phyloP scores from a whole-genome alignment of 2,329 filamentous ascomycete genomes.

The Dactylellina leptospora region DNA sequence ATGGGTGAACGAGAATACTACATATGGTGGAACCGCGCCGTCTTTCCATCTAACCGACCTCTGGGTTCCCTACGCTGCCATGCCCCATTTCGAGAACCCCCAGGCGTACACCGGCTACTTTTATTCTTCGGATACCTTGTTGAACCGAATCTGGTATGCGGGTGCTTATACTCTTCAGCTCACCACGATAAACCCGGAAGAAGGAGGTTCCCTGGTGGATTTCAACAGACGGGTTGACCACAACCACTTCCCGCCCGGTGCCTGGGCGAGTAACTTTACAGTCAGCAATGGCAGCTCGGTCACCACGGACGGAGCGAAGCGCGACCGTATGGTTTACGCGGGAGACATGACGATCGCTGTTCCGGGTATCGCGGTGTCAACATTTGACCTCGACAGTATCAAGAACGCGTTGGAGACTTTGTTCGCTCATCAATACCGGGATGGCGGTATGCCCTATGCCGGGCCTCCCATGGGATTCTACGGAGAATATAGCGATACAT shows the following conservation, averaged over 20 bases:
- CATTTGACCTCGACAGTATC: conserved; percentile 65
- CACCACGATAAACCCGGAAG: conserved; percentile 59
- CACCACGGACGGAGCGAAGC: conserved; percentile 67
- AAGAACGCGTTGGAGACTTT: conserved; percentile 65
- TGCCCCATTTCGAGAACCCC: conserved; percentile 64
- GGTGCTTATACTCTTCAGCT: conserved; percentile 64
- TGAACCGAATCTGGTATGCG: conserved; percentile 65
- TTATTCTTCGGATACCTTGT: conserved; percentile 64
- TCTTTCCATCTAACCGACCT: conserved; percentile 59
- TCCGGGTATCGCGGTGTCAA: conserved; percentile 67
- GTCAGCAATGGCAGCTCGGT: conserved; percentile 59
- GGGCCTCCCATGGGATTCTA: conserved; percentile 61
- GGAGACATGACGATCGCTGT: conserved; percentile 70
- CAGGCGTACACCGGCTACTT: conserved; percentile 67
- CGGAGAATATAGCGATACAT: conserved; percentile 64
- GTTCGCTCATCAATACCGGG: conserved; percentile 62
- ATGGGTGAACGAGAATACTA: conserved; percentile 56
- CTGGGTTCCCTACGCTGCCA: conserved; percentile 62
- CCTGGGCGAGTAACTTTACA: conserved; percentile 59
- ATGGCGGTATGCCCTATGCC: conserved; percentile 65
- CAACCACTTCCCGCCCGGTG: conserved; percentile 27
- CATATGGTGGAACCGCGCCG: conserved; percentile 54
- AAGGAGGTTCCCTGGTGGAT: conserved; percentile 58
- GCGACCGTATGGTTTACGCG: conserved; percentile 70
- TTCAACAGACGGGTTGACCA: conserved; percentile 39